Evolutionary conservation across 257 asterid genomes (phyloP).

Genomic region (Solanum piurae): DNA sequence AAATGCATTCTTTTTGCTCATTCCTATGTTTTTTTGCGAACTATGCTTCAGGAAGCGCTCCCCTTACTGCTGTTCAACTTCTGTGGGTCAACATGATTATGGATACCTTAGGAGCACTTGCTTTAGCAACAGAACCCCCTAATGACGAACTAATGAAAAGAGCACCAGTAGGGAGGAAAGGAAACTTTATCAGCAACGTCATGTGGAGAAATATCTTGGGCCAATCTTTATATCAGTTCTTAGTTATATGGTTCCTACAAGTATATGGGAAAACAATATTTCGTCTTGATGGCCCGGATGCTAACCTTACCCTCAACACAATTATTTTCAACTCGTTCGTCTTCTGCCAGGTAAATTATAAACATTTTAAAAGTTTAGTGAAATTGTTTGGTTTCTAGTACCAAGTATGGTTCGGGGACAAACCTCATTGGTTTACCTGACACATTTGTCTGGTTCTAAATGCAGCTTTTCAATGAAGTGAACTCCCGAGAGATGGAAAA

Average conservation of each 20-base stretch:
- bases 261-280: not conserved
- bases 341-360: conserved; percentile 5
- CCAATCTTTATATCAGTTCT: conserved; percentile 5
- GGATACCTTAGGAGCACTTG: conserved; percentile 14
- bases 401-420: not conserved
- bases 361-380: not conserved
- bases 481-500: conserved; percentile 44
- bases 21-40: not conserved
- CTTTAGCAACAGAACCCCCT: conserved; percentile 14
- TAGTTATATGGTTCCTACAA: conserved; percentile 6
- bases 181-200: conserved; percentile 6
- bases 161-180: conserved; percentile 8
- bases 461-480: conserved; percentile 38
- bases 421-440: not conserved
- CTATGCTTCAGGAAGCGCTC: conserved; percentile 3
- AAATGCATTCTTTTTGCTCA: not conserved
- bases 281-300: conserved; percentile 1
- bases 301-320: conserved; percentile 6
- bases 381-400: not conserved
- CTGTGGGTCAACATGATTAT: conserved; percentile 19
- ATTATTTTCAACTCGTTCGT: conserved; percentile 3
- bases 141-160: conserved; percentile 6
- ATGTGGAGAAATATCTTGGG: conserved; percentile 16
- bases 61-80: conserved; percentile 19
- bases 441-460: not conserved